Conservation (phyloP, 2,329 filamentous ascomycete species). For the Colletotrichum liriopes region DNA sequence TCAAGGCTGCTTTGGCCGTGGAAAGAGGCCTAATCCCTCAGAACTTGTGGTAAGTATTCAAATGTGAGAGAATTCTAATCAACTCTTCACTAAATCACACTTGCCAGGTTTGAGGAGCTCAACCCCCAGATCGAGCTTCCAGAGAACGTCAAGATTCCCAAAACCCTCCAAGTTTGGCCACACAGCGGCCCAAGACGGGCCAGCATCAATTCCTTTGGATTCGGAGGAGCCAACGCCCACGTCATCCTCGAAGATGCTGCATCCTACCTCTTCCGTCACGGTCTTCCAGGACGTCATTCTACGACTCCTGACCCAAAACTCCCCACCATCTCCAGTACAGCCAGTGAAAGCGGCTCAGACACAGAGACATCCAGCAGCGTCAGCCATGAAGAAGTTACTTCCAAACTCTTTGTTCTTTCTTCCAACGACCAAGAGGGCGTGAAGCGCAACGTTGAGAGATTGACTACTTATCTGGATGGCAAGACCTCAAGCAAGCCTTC, state of each 20-base stretch:
- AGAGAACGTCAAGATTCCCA: conserved; percentile 36
- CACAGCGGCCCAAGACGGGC: conserved; percentile 40
- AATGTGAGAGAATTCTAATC: neutral
- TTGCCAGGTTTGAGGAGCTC: conserved; percentile 43
- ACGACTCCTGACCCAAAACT: conserved; percentile 15
- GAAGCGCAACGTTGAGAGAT: conserved; percentile 55
- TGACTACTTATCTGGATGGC: conserved; percentile 57
- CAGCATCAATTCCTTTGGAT: conserved; percentile 61
- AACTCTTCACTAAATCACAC: neutral
- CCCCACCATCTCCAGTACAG: neutral
- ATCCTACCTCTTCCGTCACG: conserved; percentile 33
- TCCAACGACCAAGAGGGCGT: conserved; percentile 56
- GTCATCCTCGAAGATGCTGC: conserved; percentile 53
- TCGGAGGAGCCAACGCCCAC: conserved; percentile 63
- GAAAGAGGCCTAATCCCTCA: conserved; percentile 67
- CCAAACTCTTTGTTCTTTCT: conserved; percentile 60
- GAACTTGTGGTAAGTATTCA: conserved; percentile 51
- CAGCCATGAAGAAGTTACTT: neutral
- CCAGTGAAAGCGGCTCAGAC: conserved; percentile 7
- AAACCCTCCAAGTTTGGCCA: conserved; percentile 28
- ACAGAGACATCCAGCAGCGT: conserved; percentile 19
- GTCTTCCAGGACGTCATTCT: conserved; percentile 30
- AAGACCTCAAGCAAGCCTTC: conserved; percentile 55
- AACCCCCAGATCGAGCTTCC: conserved; percentile 48
- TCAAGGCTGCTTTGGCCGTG: conserved; percentile 66